Base-by-base conservation (phyloP, 768 basidiomycete genomes). In the Suillus bovinus region DNA sequence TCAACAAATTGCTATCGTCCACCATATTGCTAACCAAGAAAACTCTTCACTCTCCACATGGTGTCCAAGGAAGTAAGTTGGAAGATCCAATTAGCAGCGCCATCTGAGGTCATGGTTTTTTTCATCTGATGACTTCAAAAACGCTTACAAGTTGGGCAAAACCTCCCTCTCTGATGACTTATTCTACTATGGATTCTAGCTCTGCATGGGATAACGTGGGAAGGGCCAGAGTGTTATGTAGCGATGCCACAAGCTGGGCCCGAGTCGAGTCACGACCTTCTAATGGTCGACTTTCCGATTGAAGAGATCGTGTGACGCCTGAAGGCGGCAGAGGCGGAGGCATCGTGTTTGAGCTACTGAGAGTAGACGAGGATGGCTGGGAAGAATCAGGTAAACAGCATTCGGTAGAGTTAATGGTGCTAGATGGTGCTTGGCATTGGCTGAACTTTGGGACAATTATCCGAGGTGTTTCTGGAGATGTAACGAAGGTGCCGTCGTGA, bases 81-180 rank as follows among this genome's bases (percentile, higher is more conserved):
- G 22, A 44, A 61, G 49, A 63, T 22, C 24, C 29, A 33, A 47
- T 16, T 44, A 22, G 27, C 49, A 38, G 16, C 22, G 55, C n/a
- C n/a, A n/a, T n/a, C n/a, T n/a, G n/a, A n/a, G n/a, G n/a, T 17
- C 14, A 46, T 8, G 33, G 13, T 16, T 58, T 36, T 27, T 20
- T 29, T 39, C 16, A 39, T 29, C 1, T 1, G 27, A 56, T 29
- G 5, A 38, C 17, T 29, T 39, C 11, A 24, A 39, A 5, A 39
- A 33, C 17, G 6, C 84, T 64, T 67, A 91, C 93, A 83, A 98
- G 80, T 65, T 84, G 81, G 14, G 81, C 74, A 69, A 97, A 94
- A 8, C 93, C 86, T 58, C 94, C 86, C 71, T 92, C 90, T 59
- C 85, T 82, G 20, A 91, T 79, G 27, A 91, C 81, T 31, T 86